phyloP scores from a whole-genome alignment of 352 stramenopile species.

The Phytopythium mirpurense region DNA sequence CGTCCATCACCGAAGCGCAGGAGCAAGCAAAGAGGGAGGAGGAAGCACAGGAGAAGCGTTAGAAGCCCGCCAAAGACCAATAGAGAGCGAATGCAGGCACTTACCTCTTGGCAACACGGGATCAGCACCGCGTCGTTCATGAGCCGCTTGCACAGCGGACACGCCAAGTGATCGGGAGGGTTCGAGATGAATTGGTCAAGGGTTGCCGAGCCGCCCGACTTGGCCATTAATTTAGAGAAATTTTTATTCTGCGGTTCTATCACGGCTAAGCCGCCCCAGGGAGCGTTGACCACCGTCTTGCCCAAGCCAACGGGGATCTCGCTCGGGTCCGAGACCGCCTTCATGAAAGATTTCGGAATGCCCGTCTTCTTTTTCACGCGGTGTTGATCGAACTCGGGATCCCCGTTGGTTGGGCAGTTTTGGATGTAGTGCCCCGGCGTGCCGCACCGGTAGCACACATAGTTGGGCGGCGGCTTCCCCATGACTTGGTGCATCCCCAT shows the following conservation, averaged over 20 bases:
- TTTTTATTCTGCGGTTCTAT: constrained; percentile 90
- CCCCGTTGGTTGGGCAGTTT: constrained; percentile 85
- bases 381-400: constrained; percentile 86
- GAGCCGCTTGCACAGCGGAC: constrained; percentile 82
- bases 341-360: constrained; percentile 88
- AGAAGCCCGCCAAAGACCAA: too few relatives aligned
- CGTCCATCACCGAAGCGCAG: too few relatives aligned
- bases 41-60: too few relatives aligned
- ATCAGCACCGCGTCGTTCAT: constrained; percentile 87
- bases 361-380: constrained; percentile 86
- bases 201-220: constrained; percentile 82
- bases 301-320: constrained; percentile 77
- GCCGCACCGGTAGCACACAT: constrained; percentile 83
- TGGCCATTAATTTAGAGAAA: constrained; percentile 90
- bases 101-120: constrained; percentile 86
- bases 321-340: constrained; percentile 79
- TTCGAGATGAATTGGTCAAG: constrained; percentile 90
- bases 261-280: constrained; percentile 82
- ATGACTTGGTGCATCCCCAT: constrained; percentile 18
- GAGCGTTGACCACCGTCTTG: constrained; percentile 86
- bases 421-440: constrained; percentile 86
- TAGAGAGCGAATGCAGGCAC: constrained; percentile 14
- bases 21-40: too few relatives aligned
- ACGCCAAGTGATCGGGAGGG: constrained; percentile 86
- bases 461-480: constrained; percentile 74